These are phyloP conservation scores for Keithomyces neogunnii DNA, from an alignment of 2,329 filamentous ascomycete genomes.

Conservation along the genomic window DNA sequence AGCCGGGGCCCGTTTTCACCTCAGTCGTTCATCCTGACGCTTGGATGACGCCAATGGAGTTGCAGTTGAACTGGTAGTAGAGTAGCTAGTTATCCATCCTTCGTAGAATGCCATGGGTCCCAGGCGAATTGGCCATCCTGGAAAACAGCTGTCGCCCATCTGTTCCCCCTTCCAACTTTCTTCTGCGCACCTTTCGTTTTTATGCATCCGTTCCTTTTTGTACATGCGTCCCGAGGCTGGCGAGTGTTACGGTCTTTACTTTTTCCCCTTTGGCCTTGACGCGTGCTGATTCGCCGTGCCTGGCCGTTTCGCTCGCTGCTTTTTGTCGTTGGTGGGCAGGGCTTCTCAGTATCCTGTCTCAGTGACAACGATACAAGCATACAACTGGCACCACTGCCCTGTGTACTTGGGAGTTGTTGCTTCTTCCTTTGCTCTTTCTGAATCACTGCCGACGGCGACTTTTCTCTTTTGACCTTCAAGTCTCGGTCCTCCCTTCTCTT, in stretches of 20 bases:
- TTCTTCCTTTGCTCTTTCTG: neutral
- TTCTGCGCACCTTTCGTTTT: neutral
- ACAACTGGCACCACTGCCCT: neutral
- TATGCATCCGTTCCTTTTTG: neutral
- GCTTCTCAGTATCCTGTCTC: neutral
- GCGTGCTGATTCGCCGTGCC: neutral
- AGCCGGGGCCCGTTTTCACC: constrained; percentile 1
- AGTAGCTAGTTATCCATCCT: neutral
- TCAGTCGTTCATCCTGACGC: constrained; percentile 4
- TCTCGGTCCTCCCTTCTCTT: neutral
- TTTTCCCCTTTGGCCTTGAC: neutral
- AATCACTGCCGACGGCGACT: neutral
- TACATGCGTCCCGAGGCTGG: neutral
- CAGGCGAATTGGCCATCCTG: neutral
- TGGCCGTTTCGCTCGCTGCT: neutral
- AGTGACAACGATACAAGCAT: neutral
- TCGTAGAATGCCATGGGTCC: neutral
- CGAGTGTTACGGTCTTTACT: neutral
- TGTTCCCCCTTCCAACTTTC: neutral
- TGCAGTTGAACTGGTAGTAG: neutral
- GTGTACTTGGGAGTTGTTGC: constrained; percentile 4
- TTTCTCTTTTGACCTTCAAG: neutral
- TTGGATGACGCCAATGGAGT: constrained; percentile 2
- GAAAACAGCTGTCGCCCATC: neutral
- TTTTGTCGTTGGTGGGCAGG: neutral